Base-by-base conservation (phyloP, 2,329 filamentous ascomycete species). In the Pestalotiopsis fici region DNA sequence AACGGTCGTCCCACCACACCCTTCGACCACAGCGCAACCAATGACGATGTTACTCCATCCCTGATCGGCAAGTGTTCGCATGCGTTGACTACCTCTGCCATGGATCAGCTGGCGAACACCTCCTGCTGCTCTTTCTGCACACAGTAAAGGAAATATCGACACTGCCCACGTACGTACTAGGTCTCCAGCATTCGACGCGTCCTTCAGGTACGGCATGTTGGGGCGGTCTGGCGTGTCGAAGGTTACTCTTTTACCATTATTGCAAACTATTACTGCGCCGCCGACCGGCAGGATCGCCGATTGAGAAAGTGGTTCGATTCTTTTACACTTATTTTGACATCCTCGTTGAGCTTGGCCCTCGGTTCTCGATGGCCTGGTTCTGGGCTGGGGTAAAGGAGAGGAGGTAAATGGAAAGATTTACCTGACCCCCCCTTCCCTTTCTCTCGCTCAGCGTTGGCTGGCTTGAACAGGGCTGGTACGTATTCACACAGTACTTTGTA, bases 1-100 rank as follows among this genome's bases (percentile, higher is more conserved):
- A 60, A 60, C 57, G 31, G 57, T 31, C 28, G 57, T 35, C 57
- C 57, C 57, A 60, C 57, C 27, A 60, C n/a, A 60, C 28, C 28
- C 31, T 11, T 35, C 31, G 31, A 35, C 7, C 31, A 35, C 31
- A 35, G 15, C 25, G 25, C 13, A 12, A 23, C 28, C 60, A 47
- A 23, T 37, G 23, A 31, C 12, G 31, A 63, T 47, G 31, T 21
- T 63, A 3, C 23, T 63, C 23, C 25, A 39, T 61, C 60, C 43
- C 43, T 50, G 28, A 60, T 31, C 31, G 28, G 21, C 57, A 37
- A 31, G n/a, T 15, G 27, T 57, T 60, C 60, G 37, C 43, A 43
- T 63, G 35, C 60, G n/a, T 47, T 23, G 31, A 25, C 60, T 21
- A 59, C 11, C 23, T 27, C 23, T 35, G 25, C 55, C 55, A 35